Percentiles rank a stretch among this genome's conserved stretches.
phyloP scores from a whole-genome alignment of 805 yeast genomes.

The Candida stauntonica region DNA sequence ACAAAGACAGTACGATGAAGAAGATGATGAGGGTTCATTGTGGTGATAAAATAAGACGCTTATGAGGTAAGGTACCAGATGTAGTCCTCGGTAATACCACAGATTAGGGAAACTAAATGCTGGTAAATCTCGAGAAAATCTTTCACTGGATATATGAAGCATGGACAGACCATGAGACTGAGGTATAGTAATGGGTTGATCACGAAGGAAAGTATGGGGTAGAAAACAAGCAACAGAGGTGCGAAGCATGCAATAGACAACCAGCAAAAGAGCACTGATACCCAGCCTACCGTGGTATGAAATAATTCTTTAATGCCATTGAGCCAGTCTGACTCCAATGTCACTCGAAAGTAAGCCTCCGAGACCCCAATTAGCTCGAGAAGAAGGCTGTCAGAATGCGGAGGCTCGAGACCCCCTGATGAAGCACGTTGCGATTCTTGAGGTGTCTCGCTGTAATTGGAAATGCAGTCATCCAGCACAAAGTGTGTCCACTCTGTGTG shows the following conservation, averaged over 20 bases:
- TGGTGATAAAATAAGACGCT: conserved; percentile 21
- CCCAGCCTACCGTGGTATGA: no score
- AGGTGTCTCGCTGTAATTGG: neutral
- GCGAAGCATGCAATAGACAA: neutral
- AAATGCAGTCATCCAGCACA: conserved; percentile 2
- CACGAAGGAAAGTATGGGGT: neutral
- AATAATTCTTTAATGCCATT: no score
- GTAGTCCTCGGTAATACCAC: neutral
- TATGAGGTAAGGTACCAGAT: neutral
- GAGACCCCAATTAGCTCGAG: neutral
- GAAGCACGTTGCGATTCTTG: neutral
- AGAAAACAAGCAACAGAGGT: neutral
- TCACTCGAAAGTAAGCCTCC: neutral
- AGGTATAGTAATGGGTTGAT: neutral
- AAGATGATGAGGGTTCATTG: conserved; percentile 29
- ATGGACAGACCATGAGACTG: neutral
- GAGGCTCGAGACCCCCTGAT: no score
- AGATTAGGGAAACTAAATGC: neutral
- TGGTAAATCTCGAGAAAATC: conserved; percentile 1
- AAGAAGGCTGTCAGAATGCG: neutral
- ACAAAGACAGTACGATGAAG: conserved; percentile 28
- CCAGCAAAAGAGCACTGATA: neutral
- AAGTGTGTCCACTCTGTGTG: conserved; percentile 8
- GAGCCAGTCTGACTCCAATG: no score
- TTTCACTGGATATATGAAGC: neutral